phyloP scores from a whole-genome alignment of 2,329 filamentous ascomycete species.

The Biscogniauxia sp. region DNA sequence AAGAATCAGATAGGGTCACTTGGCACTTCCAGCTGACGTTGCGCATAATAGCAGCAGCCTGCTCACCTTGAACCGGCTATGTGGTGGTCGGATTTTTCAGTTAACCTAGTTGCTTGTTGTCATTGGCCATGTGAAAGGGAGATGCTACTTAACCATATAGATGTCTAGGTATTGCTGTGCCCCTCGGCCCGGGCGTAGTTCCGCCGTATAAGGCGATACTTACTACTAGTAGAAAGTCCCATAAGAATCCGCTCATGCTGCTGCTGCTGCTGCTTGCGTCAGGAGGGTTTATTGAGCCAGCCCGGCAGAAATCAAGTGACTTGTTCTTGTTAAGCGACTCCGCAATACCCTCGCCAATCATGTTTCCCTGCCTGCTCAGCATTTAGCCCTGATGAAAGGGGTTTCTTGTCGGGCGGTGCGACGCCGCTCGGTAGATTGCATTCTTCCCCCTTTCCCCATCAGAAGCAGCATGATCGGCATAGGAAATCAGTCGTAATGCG shows the following conservation, averaged over 20 bases:
- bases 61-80: background rate
- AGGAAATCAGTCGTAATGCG: conserved; percentile 8
- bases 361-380: background rate
- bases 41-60: background rate
- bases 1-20: background rate
- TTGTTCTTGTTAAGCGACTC: conserved; percentile 18
- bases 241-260: background rate
- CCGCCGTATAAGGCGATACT: background rate
- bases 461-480: conserved; percentile 18
- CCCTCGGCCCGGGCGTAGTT: background rate
- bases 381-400: conserved; percentile 21
- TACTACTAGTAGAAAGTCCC: background rate
- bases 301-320: conserved; percentile 25
- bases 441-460: conserved; percentile 22
- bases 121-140: background rate
- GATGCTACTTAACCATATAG: too few species aligned
- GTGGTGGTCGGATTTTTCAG: background rate
- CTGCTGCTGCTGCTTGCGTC: background rate
- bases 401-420: conserved; percentile 8
- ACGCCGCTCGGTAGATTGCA: conserved; percentile 17
- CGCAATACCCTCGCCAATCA: conserved; percentile 14
- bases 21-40: background rate
- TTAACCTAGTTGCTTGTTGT: background rate
- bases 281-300: conserved; percentile 3
- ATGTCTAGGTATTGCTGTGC: background rate